phyloP scores from a whole-genome alignment of 2,329 filamentous ascomycete genomes.

The Penicillium palitans region DNA sequence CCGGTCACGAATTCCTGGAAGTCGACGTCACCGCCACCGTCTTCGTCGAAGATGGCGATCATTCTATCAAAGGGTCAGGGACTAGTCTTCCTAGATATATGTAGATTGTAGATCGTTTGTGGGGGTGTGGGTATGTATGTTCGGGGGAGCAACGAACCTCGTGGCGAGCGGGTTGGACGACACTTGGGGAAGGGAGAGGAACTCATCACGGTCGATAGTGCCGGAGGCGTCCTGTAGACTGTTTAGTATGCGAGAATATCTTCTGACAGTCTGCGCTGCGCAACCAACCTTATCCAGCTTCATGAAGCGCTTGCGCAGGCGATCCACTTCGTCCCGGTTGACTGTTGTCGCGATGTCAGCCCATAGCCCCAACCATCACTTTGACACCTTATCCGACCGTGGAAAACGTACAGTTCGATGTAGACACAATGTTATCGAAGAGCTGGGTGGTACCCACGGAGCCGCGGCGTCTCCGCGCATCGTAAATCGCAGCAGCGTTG shows the following conservation, averaged over 20 bases:
- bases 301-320: slow-evolving; percentile 96
- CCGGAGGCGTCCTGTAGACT: slow-evolving; percentile 82
- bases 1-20: slow-evolving; percentile 98
- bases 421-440: slow-evolving; percentile 93
- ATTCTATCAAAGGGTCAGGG: slow-evolving; percentile 60
- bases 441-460: slow-evolving; percentile 62
- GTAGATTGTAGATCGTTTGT: not conserved
- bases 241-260: slow-evolving; percentile 1
- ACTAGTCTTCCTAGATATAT: too few species aligned
- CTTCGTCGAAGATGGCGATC: slow-evolving; percentile 99
- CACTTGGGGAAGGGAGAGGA: slow-evolving; percentile 94
- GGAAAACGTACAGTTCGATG: slow-evolving; percentile 78
- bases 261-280: too few species aligned
- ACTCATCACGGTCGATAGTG: slow-evolving; percentile 97
- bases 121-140: not conserved
- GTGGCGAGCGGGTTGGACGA: slow-evolving; percentile 97
- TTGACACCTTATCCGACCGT: not conserved
- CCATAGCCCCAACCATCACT: not conserved
- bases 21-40: slow-evolving; percentile 95
- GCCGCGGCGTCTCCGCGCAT: slow-evolving; percentile 45
- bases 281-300: slow-evolving; percentile 85
- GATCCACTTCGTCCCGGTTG: slow-evolving; percentile 94
- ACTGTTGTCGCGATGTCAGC: slow-evolving; percentile 56
- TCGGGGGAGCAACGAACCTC: slow-evolving; percentile 57
- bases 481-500: slow-evolving; percentile 48